A percentile compares a stretch with the other conserved stretches of the same genome.
These are phyloP conservation scores for Aspergillus homomorphus DNA, from an alignment of 495 filamentous ascomycete species.

Conservation along the genomic window DNA sequence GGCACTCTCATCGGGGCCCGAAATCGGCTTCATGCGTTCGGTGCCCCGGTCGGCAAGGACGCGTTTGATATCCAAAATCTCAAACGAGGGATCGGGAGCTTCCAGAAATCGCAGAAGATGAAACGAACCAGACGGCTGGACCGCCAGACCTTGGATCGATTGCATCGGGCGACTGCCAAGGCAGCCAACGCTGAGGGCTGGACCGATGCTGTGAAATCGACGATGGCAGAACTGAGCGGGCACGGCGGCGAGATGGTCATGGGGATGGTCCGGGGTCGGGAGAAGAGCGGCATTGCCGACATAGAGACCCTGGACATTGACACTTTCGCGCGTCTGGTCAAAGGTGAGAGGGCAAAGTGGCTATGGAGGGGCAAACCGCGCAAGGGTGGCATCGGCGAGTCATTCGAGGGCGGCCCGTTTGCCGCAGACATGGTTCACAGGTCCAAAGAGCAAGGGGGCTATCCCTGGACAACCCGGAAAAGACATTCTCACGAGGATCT, in stretches of 20 bases:
- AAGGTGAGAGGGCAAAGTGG: constrained; percentile 83
- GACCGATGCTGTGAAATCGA: constrained; percentile 90
- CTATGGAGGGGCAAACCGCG: constrained; percentile 87
- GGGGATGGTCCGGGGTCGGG: constrained; percentile 83
- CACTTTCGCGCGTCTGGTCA: constrained; percentile 69
- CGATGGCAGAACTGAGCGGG: constrained; percentile 90
- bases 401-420: constrained; percentile 48
- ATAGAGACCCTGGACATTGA: constrained; percentile 90
- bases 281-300: constrained; percentile 85
- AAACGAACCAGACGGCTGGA: constrained; percentile 74
- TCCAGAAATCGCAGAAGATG: constrained; percentile 86
- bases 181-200: constrained; percentile 78
- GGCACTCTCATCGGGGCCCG: constrained; percentile 86
- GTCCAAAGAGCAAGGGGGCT: constrained; percentile 63
- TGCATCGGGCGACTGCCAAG: constrained; percentile 82
- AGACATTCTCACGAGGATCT: constrained; percentile 42
- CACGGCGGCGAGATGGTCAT: constrained; percentile 92
- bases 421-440: constrained; percentile 61
- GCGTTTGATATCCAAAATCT: constrained; percentile 80
- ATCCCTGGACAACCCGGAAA: constrained; percentile 60
- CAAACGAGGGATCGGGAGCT: constrained; percentile 78
- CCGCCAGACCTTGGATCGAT: constrained; percentile 71
- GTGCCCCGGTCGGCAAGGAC: constrained; percentile 85
- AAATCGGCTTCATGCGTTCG: constrained; percentile 77
- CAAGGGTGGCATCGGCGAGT: constrained; percentile 53